These are phyloP conservation scores for Monilinia fructigena DNA, from an alignment of 2,329 filamentous ascomycete species.

Conservation along the genomic window DNA sequence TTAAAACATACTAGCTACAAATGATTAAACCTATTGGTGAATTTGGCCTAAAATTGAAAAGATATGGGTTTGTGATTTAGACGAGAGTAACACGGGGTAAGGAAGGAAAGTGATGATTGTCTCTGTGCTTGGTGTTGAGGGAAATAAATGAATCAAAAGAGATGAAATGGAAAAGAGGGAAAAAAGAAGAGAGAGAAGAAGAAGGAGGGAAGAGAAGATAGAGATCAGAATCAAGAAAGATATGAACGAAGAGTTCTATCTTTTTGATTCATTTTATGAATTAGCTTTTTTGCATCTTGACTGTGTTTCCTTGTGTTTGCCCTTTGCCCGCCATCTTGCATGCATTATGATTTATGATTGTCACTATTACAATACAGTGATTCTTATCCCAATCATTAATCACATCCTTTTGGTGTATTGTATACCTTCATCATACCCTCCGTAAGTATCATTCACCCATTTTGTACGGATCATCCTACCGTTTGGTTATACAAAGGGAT, in stretches of 20 bases:
- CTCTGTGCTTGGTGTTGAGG: conserved; percentile 3
- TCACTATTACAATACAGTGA: conserved; percentile 1
- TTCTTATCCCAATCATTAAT: neutral
- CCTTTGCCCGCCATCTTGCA: neutral
- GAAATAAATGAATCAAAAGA: neutral
- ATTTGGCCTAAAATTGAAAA: conserved; percentile 9
- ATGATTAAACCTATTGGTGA: neutral
- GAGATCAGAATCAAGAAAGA: neutral
- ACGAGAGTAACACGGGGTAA: conserved; percentile 16
- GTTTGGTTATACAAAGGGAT: conserved; percentile 1
- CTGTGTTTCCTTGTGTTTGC: conserved; percentile 10
- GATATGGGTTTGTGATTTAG: neutral
- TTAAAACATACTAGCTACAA: conserved; percentile 9
- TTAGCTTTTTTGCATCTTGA: neutral
- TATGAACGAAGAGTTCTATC: neutral
- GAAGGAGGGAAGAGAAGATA: neutral
- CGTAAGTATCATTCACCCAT: neutral
- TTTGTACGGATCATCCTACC: neutral
- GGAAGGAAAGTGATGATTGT: conserved; percentile 13
- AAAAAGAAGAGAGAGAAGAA: neutral
- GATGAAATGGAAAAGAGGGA: neutral
- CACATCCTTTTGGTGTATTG: conserved; percentile 17
- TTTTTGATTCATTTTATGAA: neutral
- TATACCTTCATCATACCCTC: neutral
- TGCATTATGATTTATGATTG: neutral